These are phyloP conservation scores for Talaromyces wortmannii DNA, from an alignment of 495 filamentous ascomycete species.

Conservation along the genomic window DNA sequence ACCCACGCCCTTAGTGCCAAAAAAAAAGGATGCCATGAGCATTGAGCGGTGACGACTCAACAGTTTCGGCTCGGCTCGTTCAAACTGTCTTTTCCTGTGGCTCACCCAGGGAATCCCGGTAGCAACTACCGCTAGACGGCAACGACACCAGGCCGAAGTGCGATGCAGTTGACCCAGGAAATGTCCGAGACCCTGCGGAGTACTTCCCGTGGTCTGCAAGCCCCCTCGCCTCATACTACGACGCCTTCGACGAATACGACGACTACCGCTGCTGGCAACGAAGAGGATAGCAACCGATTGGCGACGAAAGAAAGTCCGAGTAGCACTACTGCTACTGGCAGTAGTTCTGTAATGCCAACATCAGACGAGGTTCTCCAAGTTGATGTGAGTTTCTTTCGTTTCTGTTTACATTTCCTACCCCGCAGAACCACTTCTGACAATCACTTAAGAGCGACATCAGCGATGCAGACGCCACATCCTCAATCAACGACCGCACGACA, in stretches of 20 bases:
- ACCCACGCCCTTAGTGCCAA: too few species aligned
- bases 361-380: not conserved
- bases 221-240: too few species aligned
- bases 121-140: too few species aligned
- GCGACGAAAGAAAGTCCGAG: not conserved
- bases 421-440: not conserved
- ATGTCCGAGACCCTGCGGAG: not conserved
- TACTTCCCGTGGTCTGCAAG: not conserved
- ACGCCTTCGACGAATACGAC: too few species aligned
- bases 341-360: not conserved
- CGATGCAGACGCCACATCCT: constrained; percentile 30
- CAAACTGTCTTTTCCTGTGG: too few species aligned
- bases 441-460: constrained; percentile 10
- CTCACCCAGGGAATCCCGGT: too few species aligned
- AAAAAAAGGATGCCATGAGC: too few species aligned
- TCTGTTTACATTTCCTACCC: not conserved
- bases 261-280: too few species aligned
- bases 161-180: not conserved
- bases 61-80: too few species aligned
- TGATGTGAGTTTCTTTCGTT: not conserved
- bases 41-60: too few species aligned
- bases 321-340: not conserved
- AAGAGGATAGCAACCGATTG: not conserved
- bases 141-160: not conserved
- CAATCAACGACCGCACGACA: constrained; percentile 33